Evolutionary conservation across 139 green algal genomes (phyloP), one percentile per base, ranked within the genome.

Genomic region (Chlamydomonas sp.): DNA sequence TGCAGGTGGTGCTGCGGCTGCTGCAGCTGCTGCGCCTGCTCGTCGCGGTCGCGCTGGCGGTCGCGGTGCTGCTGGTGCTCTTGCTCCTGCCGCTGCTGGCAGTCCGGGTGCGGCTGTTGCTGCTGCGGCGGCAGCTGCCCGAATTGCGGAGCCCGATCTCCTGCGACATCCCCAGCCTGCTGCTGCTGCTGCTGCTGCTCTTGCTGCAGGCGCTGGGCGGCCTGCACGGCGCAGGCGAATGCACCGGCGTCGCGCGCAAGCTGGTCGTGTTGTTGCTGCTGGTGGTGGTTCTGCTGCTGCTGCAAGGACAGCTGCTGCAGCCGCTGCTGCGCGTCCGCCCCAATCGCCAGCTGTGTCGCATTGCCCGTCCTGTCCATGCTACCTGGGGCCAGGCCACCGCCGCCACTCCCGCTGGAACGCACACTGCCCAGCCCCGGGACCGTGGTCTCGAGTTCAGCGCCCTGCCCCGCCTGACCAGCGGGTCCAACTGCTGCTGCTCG

Each of bases 61-160:
- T 49, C 31, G 31, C 31, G 73, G 6, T 16, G 14, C 31, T 78
- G 73, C 73, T 59, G 14, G 2, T 63, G 17, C 1, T 16, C 69
- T 75, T 75, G 69, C 17, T 3, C 4, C 73, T 78, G 73, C 31
- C 15, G 31, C 73, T 78, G 73, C 31, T 61, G 9, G 5, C 8
- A 18, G 66, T 77, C 31, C 79, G n/a, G 78, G 4, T 83, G 78
- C 17, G 60, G 61, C 5, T 60, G 60, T 72, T 61, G 78, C 12
- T 85, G 79, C 59, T 85, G 67, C 80, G 78, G 80, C 67, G 78
- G 80, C 17, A 69, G 80, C 18, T 61, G 58, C 69, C 9, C 0
- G 1, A 61, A 20, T 62, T 12, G 16, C 59, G 61, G 81, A 18
- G 31, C 1, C 57, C 12, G 66, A 10, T 71, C 10, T 71, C 12